Conservation (phyloP, 2,329 filamentous ascomycete genomes). For the Fusarium coffeatum region DNA sequence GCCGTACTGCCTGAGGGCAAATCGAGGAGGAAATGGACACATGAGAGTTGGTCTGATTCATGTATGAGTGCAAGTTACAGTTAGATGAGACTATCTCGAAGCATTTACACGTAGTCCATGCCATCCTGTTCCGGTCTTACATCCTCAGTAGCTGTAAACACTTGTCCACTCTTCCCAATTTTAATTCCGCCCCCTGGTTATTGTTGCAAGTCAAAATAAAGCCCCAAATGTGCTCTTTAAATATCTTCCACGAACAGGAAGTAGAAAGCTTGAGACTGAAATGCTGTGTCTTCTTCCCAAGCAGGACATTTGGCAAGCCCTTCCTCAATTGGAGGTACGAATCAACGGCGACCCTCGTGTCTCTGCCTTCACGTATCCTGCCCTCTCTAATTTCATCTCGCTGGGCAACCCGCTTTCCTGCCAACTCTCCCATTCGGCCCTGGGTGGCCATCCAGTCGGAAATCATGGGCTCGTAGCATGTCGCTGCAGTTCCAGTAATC, state of each 20-base stretch:
- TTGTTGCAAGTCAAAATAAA: background rate
- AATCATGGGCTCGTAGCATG: background rate
- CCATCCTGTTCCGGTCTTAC: background rate
- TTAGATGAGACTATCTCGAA: background rate
- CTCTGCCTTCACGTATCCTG: no score
- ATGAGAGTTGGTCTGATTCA: slow-evolving; percentile 29
- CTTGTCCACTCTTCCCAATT: background rate
- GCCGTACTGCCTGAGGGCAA: slow-evolving; percentile 30
- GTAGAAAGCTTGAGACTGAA: background rate
- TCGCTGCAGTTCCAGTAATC: no score
- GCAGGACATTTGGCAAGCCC: fast-evolving
- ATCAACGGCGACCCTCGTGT: background rate
- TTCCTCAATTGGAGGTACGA: background rate
- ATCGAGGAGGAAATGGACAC: slow-evolving; percentile 23
- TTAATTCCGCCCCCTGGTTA: fast-evolving
- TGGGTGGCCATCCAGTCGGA: background rate
- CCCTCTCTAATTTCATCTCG: background rate
- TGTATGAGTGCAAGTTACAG: background rate
- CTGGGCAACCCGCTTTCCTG: background rate
- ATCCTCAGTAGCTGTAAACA: background rate
- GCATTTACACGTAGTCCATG: background rate
- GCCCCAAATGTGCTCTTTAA: background rate
- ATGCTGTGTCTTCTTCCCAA: background rate
- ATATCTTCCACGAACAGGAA: background rate
- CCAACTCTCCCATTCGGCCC: background rate